Conservation (phyloP, 1,139 yeast species). For the Taiozyma onychis region DNA sequence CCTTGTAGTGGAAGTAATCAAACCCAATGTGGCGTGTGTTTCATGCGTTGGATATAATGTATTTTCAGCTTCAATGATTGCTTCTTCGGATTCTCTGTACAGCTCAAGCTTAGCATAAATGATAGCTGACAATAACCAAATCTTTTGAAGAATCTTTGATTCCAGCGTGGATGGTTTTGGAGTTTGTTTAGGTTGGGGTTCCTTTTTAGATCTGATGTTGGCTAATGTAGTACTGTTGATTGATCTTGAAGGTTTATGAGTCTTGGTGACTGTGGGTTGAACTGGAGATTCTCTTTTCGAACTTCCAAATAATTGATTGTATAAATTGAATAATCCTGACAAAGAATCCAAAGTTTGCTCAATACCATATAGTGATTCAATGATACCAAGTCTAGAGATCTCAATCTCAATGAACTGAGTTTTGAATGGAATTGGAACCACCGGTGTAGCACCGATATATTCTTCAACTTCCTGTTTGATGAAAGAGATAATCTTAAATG, state of each 20-base stretch:
- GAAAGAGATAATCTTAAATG: conserved; percentile 38
- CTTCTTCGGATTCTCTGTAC: conserved; percentile 59
- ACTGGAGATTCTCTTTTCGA: conserved; percentile 18
- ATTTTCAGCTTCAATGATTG: conserved; percentile 67
- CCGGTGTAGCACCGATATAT: conserved; percentile 9
- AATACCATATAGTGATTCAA: conserved; percentile 59
- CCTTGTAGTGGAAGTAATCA: conserved; percentile 34
- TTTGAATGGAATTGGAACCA: conserved; percentile 36
- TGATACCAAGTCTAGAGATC: conserved; percentile 67
- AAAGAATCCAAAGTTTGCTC: conserved; percentile 58
- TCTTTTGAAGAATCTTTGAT: conserved; percentile 32
- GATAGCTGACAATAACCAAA: conserved; percentile 75
- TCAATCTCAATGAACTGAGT: conserved; percentile 64
- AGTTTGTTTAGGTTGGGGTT: conserved; percentile 9
- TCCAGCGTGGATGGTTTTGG: not conserved
- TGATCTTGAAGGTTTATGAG: conserved; percentile 12
- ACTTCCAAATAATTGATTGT: conserved; percentile 46
- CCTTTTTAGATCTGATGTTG: conserved; percentile 16
- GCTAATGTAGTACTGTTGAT: conserved; percentile 14
- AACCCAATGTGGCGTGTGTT: conserved; percentile 52
- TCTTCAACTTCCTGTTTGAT: conserved; percentile 31
- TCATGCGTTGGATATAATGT: conserved; percentile 44
- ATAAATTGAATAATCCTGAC: conserved; percentile 61
- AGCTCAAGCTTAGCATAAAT: conserved; percentile 56
- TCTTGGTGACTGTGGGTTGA: not conserved